Evolutionary conservation across 352 stramenopile genomes (phyloP), one percentile per base, ranked within the genome.

Genomic region (Aphanomyces invadans): DNA sequence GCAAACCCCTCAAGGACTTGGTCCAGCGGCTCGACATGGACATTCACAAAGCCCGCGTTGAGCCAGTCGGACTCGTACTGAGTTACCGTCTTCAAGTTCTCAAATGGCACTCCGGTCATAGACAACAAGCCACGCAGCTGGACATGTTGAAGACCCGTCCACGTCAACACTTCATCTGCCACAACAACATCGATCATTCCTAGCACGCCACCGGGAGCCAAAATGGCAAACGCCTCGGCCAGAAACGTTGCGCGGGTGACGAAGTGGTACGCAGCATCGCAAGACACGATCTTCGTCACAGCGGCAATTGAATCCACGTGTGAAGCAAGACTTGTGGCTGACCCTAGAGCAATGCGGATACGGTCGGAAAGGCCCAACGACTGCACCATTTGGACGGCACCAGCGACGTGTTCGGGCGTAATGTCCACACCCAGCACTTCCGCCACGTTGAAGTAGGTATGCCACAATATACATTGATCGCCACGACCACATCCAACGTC

Each of bases 191-290:
- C 60, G 33, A 67, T 29, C 15, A 67, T 5, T 39, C 33, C 60
- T 4, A 67, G 42, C 19, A 51, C 26, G n/a, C 60, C 60, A 31
- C 48, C 48, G 21, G 60, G 19, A 7, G 31, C 17, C 15, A 67
- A 44, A n/a, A 67, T 7, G 4, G 21, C 29, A 57, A 67, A 67
- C 10, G 60, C 60, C 21, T 67, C 21, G 21, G 29, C 11, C 12
- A 67, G 3, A 26, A 67, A 67, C 11, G 29, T 19, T 4, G 15
- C n/a, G 19, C 60, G 60, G 17, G 60, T 67, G n/a, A 28, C 25
- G 49, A 67, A 67, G 25, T 67, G 60, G 44, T 67, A 67, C 2
- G 60, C 60, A 11, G 60, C 60, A 26, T 67, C 60, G 36, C 60
- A 67, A 9, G 4, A 57, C 19, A 67, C 4, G 42, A 67, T 51